Percentiles rank a stretch among this genome's conserved stretches.
phyloP scores from a whole-genome alignment of 192 early-diverging fungal genomes.

The Coemansia sp. region DNA sequence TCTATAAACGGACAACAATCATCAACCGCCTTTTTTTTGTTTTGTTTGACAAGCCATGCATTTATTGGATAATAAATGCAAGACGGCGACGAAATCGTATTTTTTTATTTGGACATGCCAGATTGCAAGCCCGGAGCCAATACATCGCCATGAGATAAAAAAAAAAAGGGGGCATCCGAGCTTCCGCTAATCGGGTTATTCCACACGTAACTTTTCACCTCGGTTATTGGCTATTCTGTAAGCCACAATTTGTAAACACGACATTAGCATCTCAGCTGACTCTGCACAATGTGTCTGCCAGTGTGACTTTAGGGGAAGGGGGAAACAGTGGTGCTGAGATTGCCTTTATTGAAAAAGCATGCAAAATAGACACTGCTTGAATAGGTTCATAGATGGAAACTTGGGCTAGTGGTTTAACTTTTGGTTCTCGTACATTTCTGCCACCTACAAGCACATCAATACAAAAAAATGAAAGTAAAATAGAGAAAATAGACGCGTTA shows the following conservation, averaged over 20 bases:
- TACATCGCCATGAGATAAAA: too few relatives aligned
- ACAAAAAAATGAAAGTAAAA: too few relatives aligned
- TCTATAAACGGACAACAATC: slow-evolving; percentile 1
- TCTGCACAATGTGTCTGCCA: neutral
- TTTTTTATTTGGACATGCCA: too few relatives aligned
- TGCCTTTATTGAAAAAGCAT: too few relatives aligned
- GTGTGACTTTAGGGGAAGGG: too few relatives aligned
- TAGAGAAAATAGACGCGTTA: too few relatives aligned
- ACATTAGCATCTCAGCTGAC: slow-evolving; percentile 2
- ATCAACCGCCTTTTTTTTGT: neutral
- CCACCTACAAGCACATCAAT: slow-evolving; percentile 29
- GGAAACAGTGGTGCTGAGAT: too few relatives aligned
- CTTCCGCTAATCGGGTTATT: slow-evolving; percentile 1
- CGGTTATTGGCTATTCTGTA: neutral
- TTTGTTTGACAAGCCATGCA: slow-evolving; percentile 1
- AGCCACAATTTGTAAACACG: slow-evolving; percentile 5
- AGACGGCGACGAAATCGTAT: too few relatives aligned
- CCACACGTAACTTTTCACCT: neutral
- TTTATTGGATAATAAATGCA: neutral
- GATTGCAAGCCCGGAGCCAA: too few relatives aligned
- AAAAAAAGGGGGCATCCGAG: neutral
- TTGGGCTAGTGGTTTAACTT: slow-evolving; percentile 45
- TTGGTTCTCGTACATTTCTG: slow-evolving; percentile 62
- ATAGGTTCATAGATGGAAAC: too few relatives aligned
- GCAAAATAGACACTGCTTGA: too few relatives aligned